Conservation (phyloP, 2,329 filamentous ascomycete species). For the Domatiomyces globalis region DNA sequence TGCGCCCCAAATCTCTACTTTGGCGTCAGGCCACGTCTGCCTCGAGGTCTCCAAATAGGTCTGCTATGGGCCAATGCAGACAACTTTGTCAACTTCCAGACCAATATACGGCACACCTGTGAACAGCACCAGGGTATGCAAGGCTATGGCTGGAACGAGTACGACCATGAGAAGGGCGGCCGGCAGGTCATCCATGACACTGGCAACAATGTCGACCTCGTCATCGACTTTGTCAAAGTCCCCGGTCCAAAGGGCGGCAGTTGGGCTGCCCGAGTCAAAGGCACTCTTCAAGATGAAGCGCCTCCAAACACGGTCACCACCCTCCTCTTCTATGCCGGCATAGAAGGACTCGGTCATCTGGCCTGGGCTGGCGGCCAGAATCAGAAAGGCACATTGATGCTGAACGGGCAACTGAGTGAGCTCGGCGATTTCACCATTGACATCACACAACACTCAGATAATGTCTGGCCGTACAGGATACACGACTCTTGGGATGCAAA, state of each 20-base stretch:
- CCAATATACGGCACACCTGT: constrained; percentile 69
- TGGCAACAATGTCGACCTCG: constrained; percentile 76
- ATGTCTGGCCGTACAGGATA: constrained; percentile 42
- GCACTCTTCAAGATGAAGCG: constrained; percentile 57
- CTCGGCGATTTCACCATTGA: constrained; percentile 70
- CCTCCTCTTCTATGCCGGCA: constrained; percentile 64
- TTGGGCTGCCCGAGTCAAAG: constrained; percentile 83
- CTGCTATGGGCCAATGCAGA: constrained; percentile 84
- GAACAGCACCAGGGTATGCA: constrained; percentile 89
- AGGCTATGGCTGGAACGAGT: constrained; percentile 96
- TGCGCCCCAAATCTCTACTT: constrained; percentile 94
- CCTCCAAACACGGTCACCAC: constrained; percentile 56
- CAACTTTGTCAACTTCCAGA: constrained; percentile 37
- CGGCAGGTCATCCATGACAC: constrained; percentile 82
- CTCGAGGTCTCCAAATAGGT: constrained; percentile 66
- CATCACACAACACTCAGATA: constrained; percentile 56
- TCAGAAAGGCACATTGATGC: constrained; percentile 46
- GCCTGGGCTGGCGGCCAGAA: constrained; percentile 44
- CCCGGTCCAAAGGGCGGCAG: constrained; percentile 74
- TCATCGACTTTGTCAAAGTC: constrained; percentile 85
- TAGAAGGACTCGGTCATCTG: constrained; percentile 62
- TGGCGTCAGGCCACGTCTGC: constrained; percentile 67
- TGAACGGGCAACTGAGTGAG: constrained; percentile 55
- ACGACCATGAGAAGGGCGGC: constrained; percentile 76
- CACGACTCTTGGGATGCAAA: constrained; percentile 56